Evolutionary conservation across 106 monocot genomes (phyloP).

Genomic region (Platanthera guangdongensis): DNA sequence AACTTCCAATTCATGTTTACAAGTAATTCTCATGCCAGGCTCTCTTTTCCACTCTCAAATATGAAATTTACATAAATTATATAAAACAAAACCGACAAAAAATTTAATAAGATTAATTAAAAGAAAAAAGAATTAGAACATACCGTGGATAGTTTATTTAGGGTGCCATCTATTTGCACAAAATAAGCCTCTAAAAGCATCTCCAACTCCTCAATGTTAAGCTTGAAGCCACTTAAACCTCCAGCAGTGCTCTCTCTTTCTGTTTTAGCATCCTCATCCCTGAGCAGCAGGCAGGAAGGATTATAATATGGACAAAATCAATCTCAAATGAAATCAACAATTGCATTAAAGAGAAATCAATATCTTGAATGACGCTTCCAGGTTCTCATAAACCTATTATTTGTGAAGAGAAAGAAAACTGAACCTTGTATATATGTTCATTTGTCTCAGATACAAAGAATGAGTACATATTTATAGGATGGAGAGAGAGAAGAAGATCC

Average conservation of each 20-base stretch:
- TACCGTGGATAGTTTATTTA: slow-evolving; percentile 51
- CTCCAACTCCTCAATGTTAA: slow-evolving; percentile 47
- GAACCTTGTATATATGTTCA: no score
- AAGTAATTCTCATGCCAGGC: no score
- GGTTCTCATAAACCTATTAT: no score
- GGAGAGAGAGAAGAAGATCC: no score
- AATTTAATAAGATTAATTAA: background rate
- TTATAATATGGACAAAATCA: background rate
- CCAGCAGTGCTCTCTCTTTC: slow-evolving; percentile 25
- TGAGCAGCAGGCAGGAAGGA: slow-evolving; percentile 6
- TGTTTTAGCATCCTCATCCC: slow-evolving; percentile 28
- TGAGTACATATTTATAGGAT: no score
- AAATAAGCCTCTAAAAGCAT: slow-evolving; percentile 67
- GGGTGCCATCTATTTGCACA: slow-evolving; percentile 57
- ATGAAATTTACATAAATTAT: background rate
- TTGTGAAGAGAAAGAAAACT: no score
- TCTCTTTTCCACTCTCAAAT: no score
- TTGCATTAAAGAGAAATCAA: background rate
- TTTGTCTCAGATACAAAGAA: no score
- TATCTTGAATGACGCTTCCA: background rate
- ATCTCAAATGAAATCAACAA: background rate
- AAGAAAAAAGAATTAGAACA: slow-evolving; percentile 4
- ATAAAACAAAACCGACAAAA: background rate
- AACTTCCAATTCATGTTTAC: no score
- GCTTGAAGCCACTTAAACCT: slow-evolving; percentile 34